phyloP scores from a whole-genome alignment of 805 yeast genomes.

The Saturnispora halmiae region DNA sequence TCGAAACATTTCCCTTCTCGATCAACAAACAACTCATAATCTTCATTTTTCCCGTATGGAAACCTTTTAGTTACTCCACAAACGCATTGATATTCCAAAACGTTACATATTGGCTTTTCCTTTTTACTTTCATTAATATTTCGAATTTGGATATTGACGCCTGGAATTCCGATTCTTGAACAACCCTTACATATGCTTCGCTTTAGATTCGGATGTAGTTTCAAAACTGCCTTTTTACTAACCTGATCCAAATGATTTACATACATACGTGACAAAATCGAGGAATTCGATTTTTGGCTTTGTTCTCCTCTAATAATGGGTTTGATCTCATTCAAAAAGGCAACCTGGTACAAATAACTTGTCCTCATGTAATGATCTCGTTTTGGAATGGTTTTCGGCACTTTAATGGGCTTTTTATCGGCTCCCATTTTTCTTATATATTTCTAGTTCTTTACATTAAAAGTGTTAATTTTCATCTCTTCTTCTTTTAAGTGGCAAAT shows the following conservation, averaged over 20 bases:
- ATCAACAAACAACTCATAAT: conserved; percentile 41
- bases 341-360: conserved; percentile 50
- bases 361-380: conserved; percentile 53
- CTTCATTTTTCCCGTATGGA: conserved; percentile 51
- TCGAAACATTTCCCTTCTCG: conserved; percentile 21
- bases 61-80: conserved; percentile 49
- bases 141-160: conserved; percentile 31
- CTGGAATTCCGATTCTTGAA: conserved; percentile 41
- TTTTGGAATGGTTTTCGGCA: conserved; percentile 38
- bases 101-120: conserved; percentile 32
- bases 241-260: conserved; percentile 48
- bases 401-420: conserved; percentile 13
- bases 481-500: neutral
- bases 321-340: conserved; percentile 25
- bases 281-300: too few relatives aligned
- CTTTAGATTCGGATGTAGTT: conserved; percentile 56
- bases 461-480: neutral
- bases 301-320: conserved; percentile 22
- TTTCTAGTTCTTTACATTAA: too few relatives aligned
- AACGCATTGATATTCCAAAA: conserved; percentile 40
- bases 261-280: conserved; percentile 47
- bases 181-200: conserved; percentile 65
- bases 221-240: conserved; percentile 57
- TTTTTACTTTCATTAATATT: conserved; percentile 36
- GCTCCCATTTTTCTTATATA: too few relatives aligned